Conservation (phyloP, 306 rosid genomes). For the Luffa aegyptiaca region DNA sequence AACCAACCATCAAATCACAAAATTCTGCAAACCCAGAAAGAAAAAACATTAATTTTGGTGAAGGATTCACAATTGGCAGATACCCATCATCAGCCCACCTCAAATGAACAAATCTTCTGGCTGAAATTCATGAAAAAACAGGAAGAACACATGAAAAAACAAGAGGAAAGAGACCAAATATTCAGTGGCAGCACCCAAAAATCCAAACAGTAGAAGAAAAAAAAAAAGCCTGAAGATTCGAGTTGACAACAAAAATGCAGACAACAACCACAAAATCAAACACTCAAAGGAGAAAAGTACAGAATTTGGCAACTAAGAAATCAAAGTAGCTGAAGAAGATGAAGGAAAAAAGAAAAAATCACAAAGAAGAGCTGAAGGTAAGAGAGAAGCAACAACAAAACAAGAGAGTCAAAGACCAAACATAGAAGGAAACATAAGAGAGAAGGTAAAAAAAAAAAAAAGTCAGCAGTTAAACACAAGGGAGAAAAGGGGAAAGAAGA, state of each 20-base stretch:
- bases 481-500: neutral
- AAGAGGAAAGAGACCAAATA: neutral
- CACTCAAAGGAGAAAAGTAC: neutral
- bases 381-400: neutral
- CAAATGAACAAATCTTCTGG: constrained; percentile 23
- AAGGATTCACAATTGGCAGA: constrained; percentile 4
- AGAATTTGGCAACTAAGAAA: neutral
- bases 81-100: constrained; percentile 22
- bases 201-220: constrained; percentile 13
- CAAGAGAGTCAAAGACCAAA: neutral
- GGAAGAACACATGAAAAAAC: constrained; percentile 12
- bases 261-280: neutral
- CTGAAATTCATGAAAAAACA: constrained; percentile 11
- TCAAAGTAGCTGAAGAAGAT: constrained; percentile 1
- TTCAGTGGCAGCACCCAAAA: constrained; percentile 3
- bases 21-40: neutral
- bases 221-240: neutral
- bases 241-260: neutral
- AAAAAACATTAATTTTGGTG: neutral
- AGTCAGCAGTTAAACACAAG: neutral
- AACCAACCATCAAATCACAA: neutral
- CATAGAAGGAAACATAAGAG: neutral
- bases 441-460: neutral
- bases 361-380: neutral
- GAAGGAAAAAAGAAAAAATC: neutral